phyloP scores from a whole-genome alignment of 345 rosid species.

The Diplotaxis tenuifolia region DNA sequence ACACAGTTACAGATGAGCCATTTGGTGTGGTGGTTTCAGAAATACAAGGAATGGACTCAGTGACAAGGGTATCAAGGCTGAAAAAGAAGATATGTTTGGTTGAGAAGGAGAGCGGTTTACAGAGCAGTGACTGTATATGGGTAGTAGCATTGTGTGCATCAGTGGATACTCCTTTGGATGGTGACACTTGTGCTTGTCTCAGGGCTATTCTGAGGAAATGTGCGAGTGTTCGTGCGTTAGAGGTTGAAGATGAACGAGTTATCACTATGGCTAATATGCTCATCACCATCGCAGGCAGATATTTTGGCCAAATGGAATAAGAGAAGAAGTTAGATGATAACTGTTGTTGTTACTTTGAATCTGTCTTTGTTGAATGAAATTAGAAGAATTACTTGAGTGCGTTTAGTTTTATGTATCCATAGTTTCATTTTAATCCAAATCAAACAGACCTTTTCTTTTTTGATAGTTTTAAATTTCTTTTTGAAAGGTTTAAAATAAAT shows the following conservation, averaged over 20 bases:
- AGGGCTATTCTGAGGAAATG: constrained; percentile 73
- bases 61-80: constrained; percentile 62
- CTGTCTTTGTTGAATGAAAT: not conserved
- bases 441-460: not conserved
- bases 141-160: constrained; percentile 74
- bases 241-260: constrained; percentile 62
- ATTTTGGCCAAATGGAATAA: constrained; percentile 69
- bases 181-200: constrained; percentile 64
- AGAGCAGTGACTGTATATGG: constrained; percentile 61
- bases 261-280: constrained; percentile 64
- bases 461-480: not conserved
- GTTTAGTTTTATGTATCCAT: not conserved
- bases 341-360: not conserved
- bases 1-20: constrained; percentile 16
- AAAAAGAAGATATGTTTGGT: constrained; percentile 53
- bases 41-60: constrained; percentile 63
- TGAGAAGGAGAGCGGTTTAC: constrained; percentile 42
- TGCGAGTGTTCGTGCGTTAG: constrained; percentile 61
- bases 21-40: constrained; percentile 38
- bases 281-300: constrained; percentile 70
- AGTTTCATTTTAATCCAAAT: not conserved
- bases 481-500: not conserved
- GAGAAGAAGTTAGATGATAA: not conserved
- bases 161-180: constrained; percentile 70
- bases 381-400: not conserved